A percentile compares a stretch with the other conserved stretches of the same genome.
These are phyloP conservation scores for Takashimella tepidaria DNA, from an alignment of 1,284 basidiomycete species.

Conservation along the genomic window DNA sequence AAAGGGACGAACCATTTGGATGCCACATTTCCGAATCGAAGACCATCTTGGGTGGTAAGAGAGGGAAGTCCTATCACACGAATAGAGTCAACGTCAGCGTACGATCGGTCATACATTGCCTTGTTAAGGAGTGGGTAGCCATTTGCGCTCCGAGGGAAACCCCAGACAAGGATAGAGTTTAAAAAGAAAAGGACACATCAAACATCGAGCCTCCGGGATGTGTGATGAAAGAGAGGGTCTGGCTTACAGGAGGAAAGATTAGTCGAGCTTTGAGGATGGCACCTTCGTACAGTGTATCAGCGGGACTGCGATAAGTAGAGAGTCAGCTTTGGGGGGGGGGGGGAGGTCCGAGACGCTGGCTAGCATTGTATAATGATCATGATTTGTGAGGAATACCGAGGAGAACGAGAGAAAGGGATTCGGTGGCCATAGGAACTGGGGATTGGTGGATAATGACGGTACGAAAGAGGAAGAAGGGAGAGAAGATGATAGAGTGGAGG, in stretches of 20 bases:
- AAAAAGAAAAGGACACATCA: too few species aligned
- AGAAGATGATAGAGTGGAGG: neutral
- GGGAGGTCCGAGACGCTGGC: too few species aligned
- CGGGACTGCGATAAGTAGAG: slow-evolving; percentile 55
- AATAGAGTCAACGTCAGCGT: too few species aligned
- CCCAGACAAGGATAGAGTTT: too few species aligned
- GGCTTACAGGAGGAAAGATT: slow-evolving; percentile 65
- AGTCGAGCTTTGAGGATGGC: slow-evolving; percentile 85
- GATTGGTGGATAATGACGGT: neutral
- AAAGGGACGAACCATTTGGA: slow-evolving; percentile 85
- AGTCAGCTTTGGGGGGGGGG: too few species aligned
- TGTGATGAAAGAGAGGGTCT: neutral
- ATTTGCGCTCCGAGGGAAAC: too few species aligned
- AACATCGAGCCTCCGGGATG: neutral
- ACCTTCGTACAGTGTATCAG: slow-evolving; percentile 88
- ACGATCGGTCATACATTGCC: too few species aligned
- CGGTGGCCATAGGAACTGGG: too few species aligned
- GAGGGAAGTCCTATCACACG: slow-evolving; percentile 80
- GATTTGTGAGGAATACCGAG: too few species aligned
- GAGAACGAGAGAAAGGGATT: too few species aligned
- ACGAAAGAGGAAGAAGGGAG: neutral
- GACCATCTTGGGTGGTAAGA: slow-evolving; percentile 90
- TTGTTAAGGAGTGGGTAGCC: too few species aligned
- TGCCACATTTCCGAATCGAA: slow-evolving; percentile 99
- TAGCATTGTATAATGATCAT: too few species aligned